Evolutionary conservation across 306 rosid genomes (phyloP).

Genomic region (Casuarina cunninghamiana): DNA sequence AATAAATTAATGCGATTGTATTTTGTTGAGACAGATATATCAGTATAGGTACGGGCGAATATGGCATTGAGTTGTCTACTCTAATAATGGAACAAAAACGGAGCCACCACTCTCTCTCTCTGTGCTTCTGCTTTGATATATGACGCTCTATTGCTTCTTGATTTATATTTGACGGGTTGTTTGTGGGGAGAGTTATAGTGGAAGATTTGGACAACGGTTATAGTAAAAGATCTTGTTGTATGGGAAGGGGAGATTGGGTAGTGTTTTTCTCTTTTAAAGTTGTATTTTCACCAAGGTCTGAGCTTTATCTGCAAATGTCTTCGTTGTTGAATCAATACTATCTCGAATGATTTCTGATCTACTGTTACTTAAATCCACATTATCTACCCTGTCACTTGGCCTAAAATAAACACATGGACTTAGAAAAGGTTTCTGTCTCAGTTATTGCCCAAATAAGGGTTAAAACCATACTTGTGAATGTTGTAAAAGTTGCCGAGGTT

Average conservation of each 20-base stretch:
- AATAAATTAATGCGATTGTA: neutral
- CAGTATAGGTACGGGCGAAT: no score
- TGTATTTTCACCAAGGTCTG: neutral
- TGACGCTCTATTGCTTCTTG: neutral
- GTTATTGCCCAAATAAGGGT: neutral
- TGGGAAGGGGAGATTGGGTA: neutral
- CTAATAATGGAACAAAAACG: no score
- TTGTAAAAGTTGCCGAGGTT: neutral
- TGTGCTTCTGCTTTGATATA: no score
- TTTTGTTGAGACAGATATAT: no score
- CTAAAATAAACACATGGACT: neutral
- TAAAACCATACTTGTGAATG: neutral
- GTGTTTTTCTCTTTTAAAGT: neutral
- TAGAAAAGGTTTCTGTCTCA: neutral
- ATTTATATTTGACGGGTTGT: neutral
- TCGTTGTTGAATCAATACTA: neutral
- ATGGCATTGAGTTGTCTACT: no score
- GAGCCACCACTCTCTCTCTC: no score
- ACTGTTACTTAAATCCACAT: neutral
- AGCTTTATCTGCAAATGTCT: neutral
- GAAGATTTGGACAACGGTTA: neutral
- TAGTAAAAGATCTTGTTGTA: no score
- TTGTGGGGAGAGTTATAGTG: neutral
- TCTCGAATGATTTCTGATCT: neutral
- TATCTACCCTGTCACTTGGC: neutral